These are phyloP conservation scores for Petasospora rhodanensis DNA, from an alignment of 1,139 yeast species.

Conservation along the genomic window DNA sequence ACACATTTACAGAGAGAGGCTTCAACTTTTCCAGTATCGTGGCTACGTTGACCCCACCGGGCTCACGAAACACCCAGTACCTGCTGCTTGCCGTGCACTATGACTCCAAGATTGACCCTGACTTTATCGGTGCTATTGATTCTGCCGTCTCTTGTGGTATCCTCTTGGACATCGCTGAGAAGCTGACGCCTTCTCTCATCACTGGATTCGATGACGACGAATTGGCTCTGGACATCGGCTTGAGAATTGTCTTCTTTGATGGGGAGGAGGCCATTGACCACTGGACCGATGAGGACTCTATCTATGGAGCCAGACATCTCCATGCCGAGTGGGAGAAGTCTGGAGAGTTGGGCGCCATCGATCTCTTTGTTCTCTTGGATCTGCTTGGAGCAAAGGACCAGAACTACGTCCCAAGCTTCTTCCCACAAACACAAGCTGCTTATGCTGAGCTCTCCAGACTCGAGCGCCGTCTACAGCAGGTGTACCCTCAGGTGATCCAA, in stretches of 20 bases:
- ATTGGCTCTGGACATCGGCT: constrained; percentile 29
- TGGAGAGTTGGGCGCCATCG: constrained; percentile 29
- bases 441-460: constrained; percentile 33
- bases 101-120: constrained; percentile 44
- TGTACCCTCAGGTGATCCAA: constrained; percentile 7
- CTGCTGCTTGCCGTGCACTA: constrained; percentile 50
- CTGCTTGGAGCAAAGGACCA: constrained; percentile 38
- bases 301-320: constrained; percentile 50
- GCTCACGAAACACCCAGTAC: constrained; percentile 28
- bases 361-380: constrained; percentile 44
- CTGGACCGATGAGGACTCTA: constrained; percentile 48
- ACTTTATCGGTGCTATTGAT: constrained; percentile 54
- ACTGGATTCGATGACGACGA: constrained; percentile 10
- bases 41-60: constrained; percentile 29
- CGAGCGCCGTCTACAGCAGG: constrained; percentile 24
- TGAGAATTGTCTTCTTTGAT: constrained; percentile 50
- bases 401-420: constrained; percentile 42
- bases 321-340: constrained; percentile 36
- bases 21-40: constrained; percentile 44
- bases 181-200: constrained; percentile 28
- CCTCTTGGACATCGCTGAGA: constrained; percentile 39
- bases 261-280: constrained; percentile 53
- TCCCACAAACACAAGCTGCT: constrained; percentile 35
- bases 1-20: constrained; percentile 35
- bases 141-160: constrained; percentile 55